Conservation (phyloP, 2,329 filamentous ascomycete genomes). For the Aspergillus flavus region DNA sequence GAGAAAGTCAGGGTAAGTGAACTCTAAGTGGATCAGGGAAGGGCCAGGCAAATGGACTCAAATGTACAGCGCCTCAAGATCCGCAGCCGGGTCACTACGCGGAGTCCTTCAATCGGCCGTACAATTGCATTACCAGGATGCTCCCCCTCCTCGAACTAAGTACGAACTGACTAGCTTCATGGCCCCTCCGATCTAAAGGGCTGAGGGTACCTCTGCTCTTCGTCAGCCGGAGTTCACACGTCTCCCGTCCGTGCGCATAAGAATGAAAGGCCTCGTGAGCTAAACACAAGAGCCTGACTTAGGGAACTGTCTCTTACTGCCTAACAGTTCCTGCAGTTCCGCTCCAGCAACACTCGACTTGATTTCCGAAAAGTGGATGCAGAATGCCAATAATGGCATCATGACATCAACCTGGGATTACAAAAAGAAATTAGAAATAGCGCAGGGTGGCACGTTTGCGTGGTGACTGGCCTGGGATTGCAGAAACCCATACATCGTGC, state of each 20-base stretch:
- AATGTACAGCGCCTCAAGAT: conserved; percentile 17
- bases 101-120: conserved; percentile 11
- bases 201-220: conserved; percentile 16
- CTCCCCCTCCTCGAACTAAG: not conserved
- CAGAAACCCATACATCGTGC: conserved; percentile 20
- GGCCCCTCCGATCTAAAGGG: conserved; percentile 3
- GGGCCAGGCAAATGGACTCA: conserved; percentile 1
- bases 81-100: conserved; percentile 13
- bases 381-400: conserved; percentile 13
- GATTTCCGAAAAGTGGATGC: conserved; percentile 18
- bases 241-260: conserved; percentile 27
- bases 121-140: conserved; percentile 9
- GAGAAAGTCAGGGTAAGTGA: conserved; percentile 18
- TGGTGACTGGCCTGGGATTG: conserved; percentile 15
- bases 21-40: conserved; percentile 18
- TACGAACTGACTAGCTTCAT: conserved; percentile 6
- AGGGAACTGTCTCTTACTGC: conserved; percentile 18
- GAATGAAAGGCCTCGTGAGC: conserved; percentile 26
- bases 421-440: conserved; percentile 17
- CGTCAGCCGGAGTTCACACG: conserved; percentile 25
- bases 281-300: conserved; percentile 16
- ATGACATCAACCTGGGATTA: conserved; percentile 12
- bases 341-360: conserved; percentile 24
- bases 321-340: conserved; percentile 30
- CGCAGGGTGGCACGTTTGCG: conserved; percentile 13